phyloP scores from a whole-genome alignment of 2,329 filamentous ascomycete genomes.

The Penicillium vulpinum region DNA sequence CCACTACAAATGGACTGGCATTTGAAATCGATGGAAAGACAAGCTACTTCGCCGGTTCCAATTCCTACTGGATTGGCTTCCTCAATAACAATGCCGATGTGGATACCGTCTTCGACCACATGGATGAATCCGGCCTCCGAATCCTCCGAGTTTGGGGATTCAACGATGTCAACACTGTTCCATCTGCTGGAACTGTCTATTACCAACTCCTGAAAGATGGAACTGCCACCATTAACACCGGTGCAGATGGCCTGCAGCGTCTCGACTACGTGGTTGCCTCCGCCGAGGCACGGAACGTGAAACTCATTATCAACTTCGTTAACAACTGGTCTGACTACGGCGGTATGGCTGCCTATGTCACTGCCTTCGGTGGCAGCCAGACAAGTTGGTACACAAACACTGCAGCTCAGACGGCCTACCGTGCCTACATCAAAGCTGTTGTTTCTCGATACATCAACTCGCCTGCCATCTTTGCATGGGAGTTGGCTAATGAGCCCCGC shows the following conservation, averaged over 20 bases:
- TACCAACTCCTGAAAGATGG: constrained; percentile 43
- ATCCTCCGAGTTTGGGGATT: constrained; percentile 58
- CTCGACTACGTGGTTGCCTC: constrained; percentile 64
- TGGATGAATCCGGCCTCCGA: constrained; percentile 46
- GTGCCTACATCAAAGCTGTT: constrained; percentile 60
- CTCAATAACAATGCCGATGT: constrained; percentile 52
- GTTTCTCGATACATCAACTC: constrained; percentile 61
- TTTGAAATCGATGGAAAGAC: constrained; percentile 44
- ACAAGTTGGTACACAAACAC: constrained; percentile 59
- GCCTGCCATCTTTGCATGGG: constrained; percentile 65
- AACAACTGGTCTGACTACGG: constrained; percentile 72
- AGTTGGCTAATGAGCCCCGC: constrained; percentile 66
- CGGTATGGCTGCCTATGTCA: constrained; percentile 61
- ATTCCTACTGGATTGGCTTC: constrained; percentile 56
- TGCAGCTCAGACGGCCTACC: constrained; percentile 59
- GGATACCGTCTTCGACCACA: constrained; percentile 40
- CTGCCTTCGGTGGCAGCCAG: constrained; percentile 55
- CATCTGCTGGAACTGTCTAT: constrained; percentile 47
- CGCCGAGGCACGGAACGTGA: constrained; percentile 61
- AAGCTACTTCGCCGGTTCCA: constrained; percentile 51
- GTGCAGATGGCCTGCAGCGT: constrained; percentile 61
- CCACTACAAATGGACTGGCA: constrained; percentile 27
- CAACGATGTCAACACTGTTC: constrained; percentile 48
- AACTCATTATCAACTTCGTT: constrained; percentile 59
- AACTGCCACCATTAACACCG: constrained; percentile 61